These are phyloP conservation scores for Paecilomyces sp. DNA, from an alignment of 2,329 filamentous ascomycete species.

Conservation along the genomic window DNA sequence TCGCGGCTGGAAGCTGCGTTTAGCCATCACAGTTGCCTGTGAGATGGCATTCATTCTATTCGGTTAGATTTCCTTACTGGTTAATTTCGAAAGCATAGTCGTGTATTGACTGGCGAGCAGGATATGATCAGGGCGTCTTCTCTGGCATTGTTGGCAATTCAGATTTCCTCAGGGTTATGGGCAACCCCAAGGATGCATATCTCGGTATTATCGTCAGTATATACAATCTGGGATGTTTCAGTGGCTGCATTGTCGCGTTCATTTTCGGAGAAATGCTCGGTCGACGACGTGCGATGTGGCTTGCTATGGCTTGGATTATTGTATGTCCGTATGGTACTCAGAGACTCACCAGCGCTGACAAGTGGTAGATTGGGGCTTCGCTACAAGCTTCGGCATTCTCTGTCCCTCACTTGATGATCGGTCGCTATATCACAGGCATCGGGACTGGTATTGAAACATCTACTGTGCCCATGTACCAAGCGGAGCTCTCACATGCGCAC, in stretches of 20 bases:
- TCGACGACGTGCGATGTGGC: slow-evolving; percentile 26
- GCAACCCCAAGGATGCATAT: slow-evolving; percentile 28
- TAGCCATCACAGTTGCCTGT: slow-evolving; percentile 6
- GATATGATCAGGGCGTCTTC: slow-evolving; percentile 46
- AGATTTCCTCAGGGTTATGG: slow-evolving; percentile 36
- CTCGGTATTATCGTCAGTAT: slow-evolving; percentile 38
- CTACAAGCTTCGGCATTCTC: slow-evolving; percentile 17
- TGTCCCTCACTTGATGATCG: slow-evolving; percentile 25
- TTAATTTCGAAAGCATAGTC: no score
- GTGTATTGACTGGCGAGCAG: slow-evolving; percentile 10
- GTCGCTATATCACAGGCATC: slow-evolving; percentile 40
- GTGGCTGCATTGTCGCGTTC: slow-evolving; percentile 26
- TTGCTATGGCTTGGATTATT: slow-evolving; percentile 25
- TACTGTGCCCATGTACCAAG: slow-evolving; percentile 35
- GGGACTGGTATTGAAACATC: slow-evolving; percentile 37
- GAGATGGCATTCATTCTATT: slow-evolving; percentile 7
- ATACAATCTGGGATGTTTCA: slow-evolving; percentile 39
- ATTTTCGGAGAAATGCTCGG: slow-evolving; percentile 24
- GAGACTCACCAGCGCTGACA: neutral
- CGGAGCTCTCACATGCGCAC: slow-evolving; percentile 38
- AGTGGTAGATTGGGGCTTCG: slow-evolving; percentile 14
- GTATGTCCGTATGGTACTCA: slow-evolving; percentile 8
- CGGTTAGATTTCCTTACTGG: neutral
- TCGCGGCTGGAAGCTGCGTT: slow-evolving; percentile 4
- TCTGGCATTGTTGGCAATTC: slow-evolving; percentile 41